A percentile compares a stretch with the other conserved stretches of the same genome.
phyloP scores from a whole-genome alignment of 805 yeast genomes.

The Candida khao-thaluensis region DNA sequence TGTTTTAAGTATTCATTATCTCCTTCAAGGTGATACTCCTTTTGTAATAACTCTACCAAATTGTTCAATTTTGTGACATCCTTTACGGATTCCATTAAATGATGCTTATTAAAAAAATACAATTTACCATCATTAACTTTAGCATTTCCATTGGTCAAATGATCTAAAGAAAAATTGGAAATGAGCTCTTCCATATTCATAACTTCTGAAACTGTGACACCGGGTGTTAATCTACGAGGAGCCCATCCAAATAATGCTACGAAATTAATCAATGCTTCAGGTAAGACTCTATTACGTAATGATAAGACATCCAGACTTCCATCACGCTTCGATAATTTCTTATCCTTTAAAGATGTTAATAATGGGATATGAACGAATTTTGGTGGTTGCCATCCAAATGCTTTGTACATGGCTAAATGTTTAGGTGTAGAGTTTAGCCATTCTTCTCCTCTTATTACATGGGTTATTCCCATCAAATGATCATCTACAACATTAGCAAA shows the following conservation, averaged over 20 bases:
- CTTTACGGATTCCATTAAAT: constrained; percentile 24
- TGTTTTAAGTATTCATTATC: constrained; percentile 16
- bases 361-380: constrained; percentile 86
- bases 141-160: constrained; percentile 89
- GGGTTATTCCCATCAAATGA: constrained; percentile 87
- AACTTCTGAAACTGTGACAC: constrained; percentile 51
- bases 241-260: constrained; percentile 95
- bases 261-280: constrained; percentile 86
- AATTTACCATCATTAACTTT: constrained; percentile 82
- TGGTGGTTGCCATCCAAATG: constrained; percentile 86
- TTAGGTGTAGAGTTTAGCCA: constrained; percentile 97
- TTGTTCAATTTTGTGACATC: constrained; percentile 1
- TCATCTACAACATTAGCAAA: constrained; percentile 96
- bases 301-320: constrained; percentile 75
- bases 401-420: constrained; percentile 81
- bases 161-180: constrained; percentile 57
- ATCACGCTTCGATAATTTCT: constrained; percentile 81
- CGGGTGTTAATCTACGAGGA: constrained; percentile 56
- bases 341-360: constrained; percentile 67
- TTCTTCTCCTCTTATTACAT: constrained; percentile 96
- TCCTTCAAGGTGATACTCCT: not conserved
- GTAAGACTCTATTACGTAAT: constrained; percentile 56
- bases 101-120: constrained; percentile 72
- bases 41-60: not conserved
- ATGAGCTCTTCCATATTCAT: constrained; percentile 53